Evolutionary conservation across 306 rosid genomes (phyloP).

Genomic region (Ormosia emarginata): DNA sequence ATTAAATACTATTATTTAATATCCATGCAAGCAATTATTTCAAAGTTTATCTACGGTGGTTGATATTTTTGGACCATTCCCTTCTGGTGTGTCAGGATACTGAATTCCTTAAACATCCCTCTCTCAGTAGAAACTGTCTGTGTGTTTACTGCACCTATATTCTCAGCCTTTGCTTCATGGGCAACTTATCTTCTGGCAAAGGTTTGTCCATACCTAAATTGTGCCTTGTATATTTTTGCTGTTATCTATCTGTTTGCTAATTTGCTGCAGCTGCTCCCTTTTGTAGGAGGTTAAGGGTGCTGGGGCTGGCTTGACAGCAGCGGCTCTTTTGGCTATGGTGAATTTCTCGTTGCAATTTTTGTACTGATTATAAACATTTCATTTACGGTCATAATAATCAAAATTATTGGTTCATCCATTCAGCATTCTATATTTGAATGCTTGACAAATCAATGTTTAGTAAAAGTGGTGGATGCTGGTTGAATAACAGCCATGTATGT

Average conservation of each 20-base stretch:
- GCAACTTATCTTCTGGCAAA: slow-evolving; percentile 84
- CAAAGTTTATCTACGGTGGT: neutral
- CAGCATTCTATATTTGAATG: neutral
- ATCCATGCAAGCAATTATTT: slow-evolving; percentile 7
- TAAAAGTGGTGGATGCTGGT: neutral
- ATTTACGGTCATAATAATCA: neutral
- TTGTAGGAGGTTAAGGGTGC: slow-evolving; percentile 89
- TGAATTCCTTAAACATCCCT: slow-evolving; percentile 89
- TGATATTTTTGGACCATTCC: slow-evolving; percentile 20
- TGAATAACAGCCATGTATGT: neutral
- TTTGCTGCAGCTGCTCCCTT: slow-evolving; percentile 19
- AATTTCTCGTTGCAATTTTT: slow-evolving; percentile 20
- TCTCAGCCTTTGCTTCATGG: slow-evolving; percentile 98
- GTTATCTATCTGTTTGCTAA: slow-evolving; percentile 19
- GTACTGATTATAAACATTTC: slow-evolving; percentile 9
- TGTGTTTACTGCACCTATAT: slow-evolving; percentile 96
- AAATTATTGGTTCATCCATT: neutral
- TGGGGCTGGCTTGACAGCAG: slow-evolving; percentile 98
- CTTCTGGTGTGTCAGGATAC: slow-evolving; percentile 51
- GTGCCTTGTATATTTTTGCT: neutral
- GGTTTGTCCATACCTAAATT: slow-evolving; percentile 45
- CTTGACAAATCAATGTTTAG: neutral
- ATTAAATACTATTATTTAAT: neutral
- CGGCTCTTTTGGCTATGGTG: slow-evolving; percentile 93
- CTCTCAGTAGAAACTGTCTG: slow-evolving; percentile 96